phyloP scores from a whole-genome alignment of 2,329 filamentous ascomycete species.

The Beauveria caledonica region DNA sequence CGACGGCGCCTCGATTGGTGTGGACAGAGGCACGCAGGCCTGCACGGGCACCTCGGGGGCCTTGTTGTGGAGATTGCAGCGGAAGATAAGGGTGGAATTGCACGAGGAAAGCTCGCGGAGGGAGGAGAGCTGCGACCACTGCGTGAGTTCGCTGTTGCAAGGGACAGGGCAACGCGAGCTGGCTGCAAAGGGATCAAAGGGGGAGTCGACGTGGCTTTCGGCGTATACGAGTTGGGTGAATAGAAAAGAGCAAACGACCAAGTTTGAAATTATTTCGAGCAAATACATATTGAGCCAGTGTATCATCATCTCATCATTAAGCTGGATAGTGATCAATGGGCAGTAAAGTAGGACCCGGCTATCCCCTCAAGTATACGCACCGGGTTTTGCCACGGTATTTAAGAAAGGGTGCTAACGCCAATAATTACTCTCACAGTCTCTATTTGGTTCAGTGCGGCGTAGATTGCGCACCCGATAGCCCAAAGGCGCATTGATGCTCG shows the following conservation, averaged over 20 bases:
- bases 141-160: neutral
- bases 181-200: neutral
- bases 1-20: neutral
- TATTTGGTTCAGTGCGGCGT: too few species aligned
- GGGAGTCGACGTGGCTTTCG: neutral
- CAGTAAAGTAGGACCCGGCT: too few species aligned
- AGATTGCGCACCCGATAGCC: too few species aligned
- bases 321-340: too few species aligned
- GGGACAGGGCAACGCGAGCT: neutral
- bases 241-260: neutral
- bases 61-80: neutral
- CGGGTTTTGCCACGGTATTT: too few species aligned
- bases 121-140: neutral
- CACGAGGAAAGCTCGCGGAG: neutral
- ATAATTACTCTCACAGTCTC: too few species aligned
- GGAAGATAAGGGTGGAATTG: neutral
- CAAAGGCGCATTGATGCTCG: too few species aligned
- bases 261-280: too few species aligned
- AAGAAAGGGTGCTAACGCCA: too few species aligned
- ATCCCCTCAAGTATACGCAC: too few species aligned
- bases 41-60: neutral
- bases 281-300: too few species aligned
- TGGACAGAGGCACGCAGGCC: neutral
- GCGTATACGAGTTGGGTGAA: neutral
- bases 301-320: too few species aligned